Base-by-base conservation (phyloP, 2,329 filamentous ascomycete genomes). In the Aspergillus oerlinghausenensis region DNA sequence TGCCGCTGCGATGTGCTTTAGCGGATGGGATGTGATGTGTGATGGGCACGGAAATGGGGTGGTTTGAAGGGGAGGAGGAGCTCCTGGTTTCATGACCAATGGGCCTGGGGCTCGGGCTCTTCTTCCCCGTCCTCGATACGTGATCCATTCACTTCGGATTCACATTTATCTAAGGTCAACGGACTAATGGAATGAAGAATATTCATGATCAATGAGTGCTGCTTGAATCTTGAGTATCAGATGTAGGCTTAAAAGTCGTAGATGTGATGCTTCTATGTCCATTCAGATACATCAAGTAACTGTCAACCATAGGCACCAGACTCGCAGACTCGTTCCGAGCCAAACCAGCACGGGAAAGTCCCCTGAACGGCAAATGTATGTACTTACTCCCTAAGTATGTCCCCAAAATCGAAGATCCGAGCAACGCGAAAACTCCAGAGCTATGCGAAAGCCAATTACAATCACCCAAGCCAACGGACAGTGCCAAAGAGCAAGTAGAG, bases 1-100 rank as follows among this genome's bases (percentile, higher is more conserved):
- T 56, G 50, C 48, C 43, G 17, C 21, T 56, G 38, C 55, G 48
- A 51, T 60, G 49, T 55, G 42, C 43, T 14, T 9, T 50, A 57
- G 55, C 53, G 61, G 57, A 52, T 50, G 49, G 54, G 60, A 60
- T 54, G 56, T 52, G 55, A 54, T 55, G 55, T 55, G 55, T 42
- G 58, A 60, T 54, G 49, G 52, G 54, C 55, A 40, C 42, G 21
- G 19, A 21, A 17, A 43, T 43, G 10, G n/a, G 40, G 43, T 11
- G 14, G 23, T 47, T 21, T 47, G 21, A 26, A 47, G 43, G 19
- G 43, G 43, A 25, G 14, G 43, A 26, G 10, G 42, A 21, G n/a
- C 21, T 47, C 8, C 11, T 14, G 11, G 5, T 23, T 47, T 7
- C 26, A n/a, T 52, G 32, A 21, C 43, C 14, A 7, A 14, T 47